Evolutionary conservation across 768 basidiomycete genomes (phyloP), one percentile per base, ranked within the genome.

Genomic region (Lentinula sp.): DNA sequence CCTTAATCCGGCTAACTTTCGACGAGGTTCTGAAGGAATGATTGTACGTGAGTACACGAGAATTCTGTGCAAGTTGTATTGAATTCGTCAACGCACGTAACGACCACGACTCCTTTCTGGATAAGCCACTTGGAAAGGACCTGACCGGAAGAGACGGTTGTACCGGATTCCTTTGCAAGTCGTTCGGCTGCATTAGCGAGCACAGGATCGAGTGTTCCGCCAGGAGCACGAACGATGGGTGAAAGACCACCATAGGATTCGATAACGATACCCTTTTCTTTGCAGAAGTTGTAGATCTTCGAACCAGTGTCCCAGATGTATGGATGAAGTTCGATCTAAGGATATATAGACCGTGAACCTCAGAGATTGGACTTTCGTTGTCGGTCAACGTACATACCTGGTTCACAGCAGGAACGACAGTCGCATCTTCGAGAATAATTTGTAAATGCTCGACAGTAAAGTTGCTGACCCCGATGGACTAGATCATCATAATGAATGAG

Each of bases 121-220:
- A 78, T 74, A 9, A 86, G 73, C 89, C 89, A 91, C 57, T 86
- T 83, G 59, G 81, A 78, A 57, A 91, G 71, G 32, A 90, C 83
- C 68, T 91, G 89, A 16, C 82, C 83, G 1, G 80, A 71, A 4
- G 84, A 80, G 13, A 82, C 78, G 21, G 77, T 69, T 57, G 68
- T 68, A 7, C 76, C 76, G 6, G 68, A 65, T n/a, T 69, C 70
- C 60, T 77, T 80, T 71, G 65, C 79, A 64, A 75, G 79, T 64
- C 86, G 74, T 46, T 77, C 75, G 2, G 82, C 81, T 49, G 87
- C 82, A 4, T 71, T 66, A 31, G 75, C 66, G 9, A 91, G 75
- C 3, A 83, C 79, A 15, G 73, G 70, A 65, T 87, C 84, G 1
- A 91, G 75, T 4, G 88, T 84, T 0, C 89, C 88, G 7, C 78